phyloP scores from a whole-genome alignment of 352 stramenopile species.

The Saprolegnia diclina region DNA sequence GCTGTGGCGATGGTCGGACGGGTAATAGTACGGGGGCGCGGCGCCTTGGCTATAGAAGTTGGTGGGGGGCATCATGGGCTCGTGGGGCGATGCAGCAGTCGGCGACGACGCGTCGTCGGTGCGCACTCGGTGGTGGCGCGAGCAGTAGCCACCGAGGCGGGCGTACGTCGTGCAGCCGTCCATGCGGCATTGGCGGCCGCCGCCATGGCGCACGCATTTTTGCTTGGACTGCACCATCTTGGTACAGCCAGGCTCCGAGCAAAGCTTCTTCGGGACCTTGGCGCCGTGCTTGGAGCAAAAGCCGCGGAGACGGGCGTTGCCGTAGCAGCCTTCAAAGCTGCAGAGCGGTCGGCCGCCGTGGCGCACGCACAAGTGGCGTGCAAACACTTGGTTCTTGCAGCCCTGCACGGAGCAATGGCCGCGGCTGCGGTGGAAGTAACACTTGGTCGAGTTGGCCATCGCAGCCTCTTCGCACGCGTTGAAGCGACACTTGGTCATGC shows the following conservation, averaged over 20 bases:
- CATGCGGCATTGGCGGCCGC: slow-evolving; percentile 21
- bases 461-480: not conserved
- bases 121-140: slow-evolving; percentile 7
- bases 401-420: not conserved
- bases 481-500: not conserved
- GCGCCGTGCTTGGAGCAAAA: slow-evolving; percentile 26
- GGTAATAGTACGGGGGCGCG: too few relatives aligned
- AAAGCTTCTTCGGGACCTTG: slow-evolving; percentile 13
- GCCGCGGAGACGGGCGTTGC: slow-evolving; percentile 13
- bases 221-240: slow-evolving; percentile 21
- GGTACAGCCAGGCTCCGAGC: slow-evolving; percentile 15
- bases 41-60: too few relatives aligned
- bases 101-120: not conserved
- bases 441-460: slow-evolving; percentile 6
- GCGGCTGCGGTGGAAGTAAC: slow-evolving; percentile 14
- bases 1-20: too few relatives aligned
- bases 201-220: slow-evolving; percentile 21
- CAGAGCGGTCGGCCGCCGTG: slow-evolving; percentile 15
- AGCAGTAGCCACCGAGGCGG: slow-evolving; percentile 16
- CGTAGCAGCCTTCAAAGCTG: slow-evolving; percentile 11
- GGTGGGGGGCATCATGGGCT: not conserved
- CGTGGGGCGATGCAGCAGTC: too few relatives aligned
- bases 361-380: slow-evolving; percentile 16
- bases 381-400: slow-evolving; percentile 25
- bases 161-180: slow-evolving; percentile 20